phyloP scores from a whole-genome alignment of 2,329 filamentous ascomycete species.

The Paecilomyces sp. region DNA sequence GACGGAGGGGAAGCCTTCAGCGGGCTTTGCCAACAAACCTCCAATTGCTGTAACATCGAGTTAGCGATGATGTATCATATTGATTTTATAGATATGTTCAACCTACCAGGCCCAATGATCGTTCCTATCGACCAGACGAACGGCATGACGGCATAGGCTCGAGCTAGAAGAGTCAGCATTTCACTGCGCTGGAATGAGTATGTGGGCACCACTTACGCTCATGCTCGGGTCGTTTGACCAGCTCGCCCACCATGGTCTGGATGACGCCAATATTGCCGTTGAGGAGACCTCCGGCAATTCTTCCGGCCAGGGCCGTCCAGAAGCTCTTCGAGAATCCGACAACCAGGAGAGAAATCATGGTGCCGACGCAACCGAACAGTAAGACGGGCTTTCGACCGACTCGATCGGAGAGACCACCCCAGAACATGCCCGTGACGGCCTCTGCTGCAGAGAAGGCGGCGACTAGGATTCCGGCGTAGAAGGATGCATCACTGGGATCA shows the following conservation, averaged over 20 bases:
- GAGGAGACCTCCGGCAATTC: conserved; percentile 70
- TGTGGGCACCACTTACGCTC: conserved; percentile 57
- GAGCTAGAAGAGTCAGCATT: conserved; percentile 44
- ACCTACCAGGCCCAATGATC: conserved; percentile 64
- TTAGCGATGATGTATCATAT: conserved; percentile 7
- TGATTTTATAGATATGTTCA: background rate
- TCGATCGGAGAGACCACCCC: conserved; percentile 75
- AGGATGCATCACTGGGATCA: conserved; percentile 61
- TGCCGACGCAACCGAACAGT: conserved; percentile 72
- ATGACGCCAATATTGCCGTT: conserved; percentile 91
- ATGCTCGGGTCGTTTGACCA: conserved; percentile 76
- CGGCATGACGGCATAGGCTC: conserved; percentile 86
- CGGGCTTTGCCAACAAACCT: conserved; percentile 75
- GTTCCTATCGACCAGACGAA: conserved; percentile 91
- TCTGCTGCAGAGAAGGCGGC: conserved; percentile 80
- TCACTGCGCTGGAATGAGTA: background rate
- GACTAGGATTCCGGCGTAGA: conserved; percentile 81
- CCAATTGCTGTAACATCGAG: conserved; percentile 57
- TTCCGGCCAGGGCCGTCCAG: conserved; percentile 70
- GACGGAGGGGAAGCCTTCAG: conserved; percentile 61
- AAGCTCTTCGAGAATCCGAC: conserved; percentile 79
- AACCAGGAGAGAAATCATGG: conserved; percentile 72
- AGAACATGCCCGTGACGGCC: conserved; percentile 77
- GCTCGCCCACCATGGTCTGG: conserved; percentile 86
- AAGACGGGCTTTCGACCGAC: conserved; percentile 81